Base-by-base conservation (phyloP, 106 monocot species). In the Platanthera guangdongensis region DNA sequence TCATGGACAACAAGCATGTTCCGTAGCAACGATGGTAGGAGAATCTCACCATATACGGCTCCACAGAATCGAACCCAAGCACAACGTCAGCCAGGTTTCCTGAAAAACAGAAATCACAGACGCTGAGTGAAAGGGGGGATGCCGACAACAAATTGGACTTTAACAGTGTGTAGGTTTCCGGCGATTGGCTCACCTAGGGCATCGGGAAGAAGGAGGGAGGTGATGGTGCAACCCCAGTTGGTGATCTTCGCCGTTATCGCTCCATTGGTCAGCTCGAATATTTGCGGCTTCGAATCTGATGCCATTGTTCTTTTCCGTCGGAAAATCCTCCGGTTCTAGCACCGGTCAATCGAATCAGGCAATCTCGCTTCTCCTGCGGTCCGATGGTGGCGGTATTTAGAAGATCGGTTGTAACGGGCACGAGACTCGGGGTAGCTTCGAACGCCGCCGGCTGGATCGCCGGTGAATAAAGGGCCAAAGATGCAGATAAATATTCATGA, bases 11-110 rank as follows among this genome's bases (percentile, higher is more conserved):
- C 25, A 25, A 25, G 25, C 25, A 0, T 25, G 25, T 25, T 52
- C 87, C 82, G 82, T 7, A 7, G 9, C 52, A 52, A 52, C 0
- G 12, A 52, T 12, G 12, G 7, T 53, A 64, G 7, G 22, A 16
- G 7, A 64, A 16, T 16, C 63, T 64, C 19, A 64, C 63, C 8
- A 64, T 8, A 18, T 64, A 64, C 7, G 63, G n/a, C 7, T 18
- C n/a, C 13, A 64, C 22, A 7, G 2, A 12, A 19, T 64, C 63
- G 22, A 16, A 64, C 8, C 63, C 63, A 64, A 64, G 63, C 7
- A 64, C 63, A 18, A 64, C n/a, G 19, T 64, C 63, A 1, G 8
- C 63, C 63, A 64, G 19, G 7, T 39, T 39, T 64, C 7, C 39
- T 39, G 39, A 39, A 39, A 39, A 39, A 39, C 39, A 39, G 39